A percentile compares a stretch with the other conserved stretches of the same genome.
Conservation (phyloP, 2,329 filamentous ascomycete genomes). For the Zalaria sp. region DNA sequence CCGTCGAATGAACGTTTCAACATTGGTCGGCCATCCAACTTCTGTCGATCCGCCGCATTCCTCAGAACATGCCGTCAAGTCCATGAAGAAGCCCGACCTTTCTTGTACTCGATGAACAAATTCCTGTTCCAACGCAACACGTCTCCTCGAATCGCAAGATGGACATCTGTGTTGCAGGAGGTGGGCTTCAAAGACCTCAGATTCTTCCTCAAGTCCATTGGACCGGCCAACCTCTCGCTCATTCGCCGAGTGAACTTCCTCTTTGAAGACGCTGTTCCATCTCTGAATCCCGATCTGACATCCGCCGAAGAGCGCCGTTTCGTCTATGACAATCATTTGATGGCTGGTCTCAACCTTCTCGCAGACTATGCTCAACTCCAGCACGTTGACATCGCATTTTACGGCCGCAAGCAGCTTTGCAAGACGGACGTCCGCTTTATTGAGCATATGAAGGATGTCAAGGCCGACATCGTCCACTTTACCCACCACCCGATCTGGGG, state of each 20-base stretch:
- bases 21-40: constrained; percentile 21
- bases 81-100: constrained; percentile 28
- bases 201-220: constrained; percentile 32
- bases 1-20: constrained; percentile 16
- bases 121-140: constrained; percentile 29
- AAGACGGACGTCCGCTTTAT: constrained; percentile 26
- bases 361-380: constrained; percentile 26
- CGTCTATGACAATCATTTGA: constrained; percentile 31
- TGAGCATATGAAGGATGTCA: constrained; percentile 28
- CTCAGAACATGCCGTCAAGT: constrained; percentile 32
- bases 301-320: constrained; percentile 32
- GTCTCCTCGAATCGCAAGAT: constrained; percentile 17
- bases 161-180: constrained; percentile 26
- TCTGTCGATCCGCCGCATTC: constrained; percentile 28
- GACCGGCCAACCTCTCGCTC: constrained; percentile 29
- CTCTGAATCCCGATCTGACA: constrained; percentile 22
- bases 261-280: constrained; percentile 31
- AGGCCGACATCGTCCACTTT: constrained; percentile 26
- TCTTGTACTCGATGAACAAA: constrained; percentile 36
- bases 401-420: constrained; percentile 22
- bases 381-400: constrained; percentile 27
- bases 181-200: constrained; percentile 31
- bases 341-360: constrained; percentile 30
- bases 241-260: constrained; percentile 30
- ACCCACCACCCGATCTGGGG: constrained; percentile 10